Percentiles rank a stretch among this genome's conserved stretches.
Evolutionary conservation across 768 basidiomycete species (phyloP).

Genomic region (Tylopilus vinaceipallidus): DNA sequence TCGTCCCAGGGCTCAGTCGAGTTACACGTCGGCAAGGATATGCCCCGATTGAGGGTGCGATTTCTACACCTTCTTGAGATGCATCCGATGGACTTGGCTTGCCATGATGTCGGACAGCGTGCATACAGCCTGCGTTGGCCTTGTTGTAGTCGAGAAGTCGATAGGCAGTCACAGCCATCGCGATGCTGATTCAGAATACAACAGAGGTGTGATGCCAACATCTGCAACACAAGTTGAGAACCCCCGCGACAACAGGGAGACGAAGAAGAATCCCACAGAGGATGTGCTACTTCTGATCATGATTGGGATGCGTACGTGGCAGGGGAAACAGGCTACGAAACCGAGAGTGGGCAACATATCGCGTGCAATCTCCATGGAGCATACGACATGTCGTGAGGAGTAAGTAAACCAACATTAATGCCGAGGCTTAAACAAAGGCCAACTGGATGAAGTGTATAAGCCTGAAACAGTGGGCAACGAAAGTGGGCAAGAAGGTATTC

Average conservation of each 20-base stretch:
- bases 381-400: not conserved
- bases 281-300: not conserved
- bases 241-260: not conserved
- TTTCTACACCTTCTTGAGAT: too few relatives aligned
- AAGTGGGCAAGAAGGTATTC: not conserved
- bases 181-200: not conserved
- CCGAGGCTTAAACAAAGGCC: slow-evolving; percentile 1
- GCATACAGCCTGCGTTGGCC: not conserved
- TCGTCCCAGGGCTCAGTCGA: not conserved
- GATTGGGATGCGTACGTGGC: not conserved
- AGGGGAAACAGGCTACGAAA: not conserved
- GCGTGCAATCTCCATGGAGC: slow-evolving; percentile 1
- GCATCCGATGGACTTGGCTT: not conserved
- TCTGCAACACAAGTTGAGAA: not conserved
- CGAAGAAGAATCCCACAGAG: not conserved
- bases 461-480: not conserved
- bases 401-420: not conserved
- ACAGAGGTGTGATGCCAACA: too few relatives aligned
- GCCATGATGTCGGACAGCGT: not conserved
- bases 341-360: not conserved
- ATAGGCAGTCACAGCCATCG: not conserved
- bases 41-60: too few relatives aligned
- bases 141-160: not conserved
- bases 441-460: not conserved
- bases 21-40: not conserved